Evolutionary conservation across 1,284 basidiomycete species (phyloP).

Genomic region (Somion occarium): DNA sequence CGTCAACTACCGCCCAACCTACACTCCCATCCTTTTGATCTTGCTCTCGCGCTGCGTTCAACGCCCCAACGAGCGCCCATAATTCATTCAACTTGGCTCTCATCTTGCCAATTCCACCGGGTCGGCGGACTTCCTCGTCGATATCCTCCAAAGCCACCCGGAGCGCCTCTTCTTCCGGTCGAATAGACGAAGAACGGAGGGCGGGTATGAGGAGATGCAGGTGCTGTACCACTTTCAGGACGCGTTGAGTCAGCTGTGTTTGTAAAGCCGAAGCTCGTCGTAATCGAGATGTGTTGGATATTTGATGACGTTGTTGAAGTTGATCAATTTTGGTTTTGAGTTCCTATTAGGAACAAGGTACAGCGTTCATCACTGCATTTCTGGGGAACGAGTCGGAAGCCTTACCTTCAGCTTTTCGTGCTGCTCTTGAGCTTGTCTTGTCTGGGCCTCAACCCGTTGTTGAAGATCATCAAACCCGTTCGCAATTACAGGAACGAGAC

Average conservation of each 20-base stretch:
- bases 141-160: conserved; percentile 68
- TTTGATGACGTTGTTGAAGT: conserved; percentile 61
- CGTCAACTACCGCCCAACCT: conserved; percentile 84
- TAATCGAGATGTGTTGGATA: conserved; percentile 69
- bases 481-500: conserved; percentile 80
- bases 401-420: conserved; percentile 63
- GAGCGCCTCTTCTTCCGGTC: conserved; percentile 79
- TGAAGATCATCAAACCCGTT: conserved; percentile 81
- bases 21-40: conserved; percentile 41
- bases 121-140: conserved; percentile 64
- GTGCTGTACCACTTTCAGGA: conserved; percentile 71
- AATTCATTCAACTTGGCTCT: conserved; percentile 77
- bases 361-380: neutral
- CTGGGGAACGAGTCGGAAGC: neutral
- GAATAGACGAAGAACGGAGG: conserved; percentile 71
- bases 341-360: conserved; percentile 39
- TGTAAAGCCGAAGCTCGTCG: conserved; percentile 64
- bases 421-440: conserved; percentile 63
- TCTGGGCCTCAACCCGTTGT: conserved; percentile 77
- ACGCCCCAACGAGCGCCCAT: conserved; percentile 82
- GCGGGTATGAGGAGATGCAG: conserved; percentile 78
- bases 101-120: conserved; percentile 56
- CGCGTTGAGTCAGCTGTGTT: conserved; percentile 69
- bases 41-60: conserved; percentile 58
- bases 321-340: conserved; percentile 61